Evolutionary conservation across 352 stramenopile species (phyloP), one percentile per base, ranked within the genome.

Genomic region (Hyaloperonospora brassicae): DNA sequence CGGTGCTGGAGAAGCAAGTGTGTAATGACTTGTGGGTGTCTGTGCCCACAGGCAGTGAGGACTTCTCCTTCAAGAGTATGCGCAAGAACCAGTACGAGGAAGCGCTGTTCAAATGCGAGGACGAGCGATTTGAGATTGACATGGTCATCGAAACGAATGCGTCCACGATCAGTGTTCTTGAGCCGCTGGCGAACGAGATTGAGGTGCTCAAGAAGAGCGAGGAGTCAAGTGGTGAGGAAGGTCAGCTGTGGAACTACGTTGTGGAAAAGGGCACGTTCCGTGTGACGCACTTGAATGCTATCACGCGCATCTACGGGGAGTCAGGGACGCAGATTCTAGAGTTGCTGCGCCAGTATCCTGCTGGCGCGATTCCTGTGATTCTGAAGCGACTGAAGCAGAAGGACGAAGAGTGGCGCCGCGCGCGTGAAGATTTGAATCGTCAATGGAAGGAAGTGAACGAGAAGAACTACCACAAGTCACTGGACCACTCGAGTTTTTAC

Each of bases 11-110:
- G 48, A 71, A 78, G 10, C 79, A 87, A 47, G 84, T 98, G 22
- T 92, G 95, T 57, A 98, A 98, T 68, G 87, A 98, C 73, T 74
- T 89, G 43, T 99, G 96, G 96, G 96, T 99, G 1, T 98, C 86
- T 31, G 84, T 99, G 9, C 97, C 97, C 21, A 97, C 98, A 14
- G 97, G 97, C 17, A 98, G 88, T 67, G 97, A 99, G 70, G 96
- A 99, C 54, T 98, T 98, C 57, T 98, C 88, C n/a, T 97, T 95
- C 61, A 97, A 95, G 73, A 97, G 98, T 64, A 98, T 99, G 93
- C 90, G 97, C 34, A 97, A 98, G 57, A 99, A 99, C 66, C 89
- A 98, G 55, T 98, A 98, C 64, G 97, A 99, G 65, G 97, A 99
- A 66, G 89, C 91, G 6, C 72, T 99, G 0, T 99, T 99, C 74